These are phyloP conservation scores for Colletotrichum agaves DNA, from an alignment of 2,329 filamentous ascomycete genomes.

Conservation along the genomic window DNA sequence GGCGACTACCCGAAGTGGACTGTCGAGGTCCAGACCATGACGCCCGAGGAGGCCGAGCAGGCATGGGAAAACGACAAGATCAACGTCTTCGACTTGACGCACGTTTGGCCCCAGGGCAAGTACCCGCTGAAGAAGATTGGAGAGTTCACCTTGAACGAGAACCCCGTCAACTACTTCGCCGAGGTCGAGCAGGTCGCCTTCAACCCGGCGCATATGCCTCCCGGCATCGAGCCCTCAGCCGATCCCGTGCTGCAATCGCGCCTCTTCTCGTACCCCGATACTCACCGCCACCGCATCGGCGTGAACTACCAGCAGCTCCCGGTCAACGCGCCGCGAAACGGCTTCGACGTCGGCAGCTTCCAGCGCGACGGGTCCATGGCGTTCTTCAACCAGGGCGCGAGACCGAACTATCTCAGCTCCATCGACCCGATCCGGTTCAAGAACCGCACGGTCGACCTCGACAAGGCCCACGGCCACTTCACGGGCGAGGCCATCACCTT, in stretches of 20 bases:
- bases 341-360: slow-evolving; percentile 70
- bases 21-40: slow-evolving; percentile 64
- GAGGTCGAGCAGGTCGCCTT: slow-evolving; percentile 77
- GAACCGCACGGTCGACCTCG: slow-evolving; percentile 48
- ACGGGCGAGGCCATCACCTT: slow-evolving; percentile 51
- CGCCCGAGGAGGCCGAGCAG: slow-evolving; percentile 59
- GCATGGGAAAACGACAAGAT: slow-evolving; percentile 47
- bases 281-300: slow-evolving; percentile 71
- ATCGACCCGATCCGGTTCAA: slow-evolving; percentile 49
- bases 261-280: slow-evolving; percentile 70
- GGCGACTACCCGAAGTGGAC: slow-evolving; percentile 62
- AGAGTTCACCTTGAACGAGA: slow-evolving; percentile 71
- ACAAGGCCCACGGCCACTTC: slow-evolving; percentile 52
- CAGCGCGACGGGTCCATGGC: slow-evolving; percentile 75
- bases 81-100: slow-evolving; percentile 67
- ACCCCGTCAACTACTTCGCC: slow-evolving; percentile 73
- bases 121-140: slow-evolving; percentile 72
- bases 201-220: slow-evolving; percentile 71
- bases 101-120: slow-evolving; percentile 67
- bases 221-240: slow-evolving; percentile 69
- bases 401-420: slow-evolving; percentile 37
- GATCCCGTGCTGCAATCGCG: slow-evolving; percentile 71
- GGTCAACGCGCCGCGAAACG: slow-evolving; percentile 65
- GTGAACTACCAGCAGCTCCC: slow-evolving; percentile 73
- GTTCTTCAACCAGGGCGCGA: slow-evolving; percentile 46